Base-by-base conservation (phyloP, 257 asterid genomes). In the Nicotiana benthamiana region DNA sequence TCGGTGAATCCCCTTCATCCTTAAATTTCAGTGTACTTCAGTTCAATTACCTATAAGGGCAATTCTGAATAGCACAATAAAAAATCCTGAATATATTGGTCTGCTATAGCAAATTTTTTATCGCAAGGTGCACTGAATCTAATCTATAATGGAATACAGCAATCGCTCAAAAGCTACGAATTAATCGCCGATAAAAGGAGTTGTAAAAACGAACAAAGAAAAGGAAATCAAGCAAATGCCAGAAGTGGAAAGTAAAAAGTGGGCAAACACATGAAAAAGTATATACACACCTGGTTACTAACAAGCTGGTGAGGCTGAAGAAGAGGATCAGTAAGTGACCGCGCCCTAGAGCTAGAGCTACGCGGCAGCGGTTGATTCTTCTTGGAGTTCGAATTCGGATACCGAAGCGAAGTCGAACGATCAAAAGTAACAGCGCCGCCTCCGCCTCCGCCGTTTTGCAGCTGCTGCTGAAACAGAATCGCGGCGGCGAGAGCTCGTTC, bases 251-350 rank as follows among this genome's bases (percentile, higher is more conserved):
- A 75, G 5, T 48, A 57, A 54, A 62, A 64, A 80, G 54, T 63
- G 8, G 9, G 9, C 5, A 20, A 2, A 46, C 52, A 48, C 22
- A 59, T 9, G 28, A 13, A 66, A 30, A n/a, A 1, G 13, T 24
- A 24, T 6, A 7, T 53, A 92, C 48, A 40, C 48, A 40, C 99
- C 97, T 87, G 95, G 88, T 89, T 94, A 9, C 48, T 40, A 84
- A 93, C 90, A 75, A 93, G 97, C 87, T 93, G 99, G 83, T 94
- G 97, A 85, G 99, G 98, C 26, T 91, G 97, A 84, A 96, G 92
- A 83, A 93, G 75, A 80, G 98, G 99, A 93, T 96, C 99, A 77
- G 97, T 90, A 9, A 94, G 91, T 64, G 97, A 94, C 79, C 97
- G 90, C 62, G 95, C 92, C 80, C 99, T 89, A 80, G 97, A 83